These are phyloP conservation scores for Gnomoniopsis sp. DNA, from an alignment of 2,329 filamentous ascomycete genomes.

Conservation along the genomic window DNA sequence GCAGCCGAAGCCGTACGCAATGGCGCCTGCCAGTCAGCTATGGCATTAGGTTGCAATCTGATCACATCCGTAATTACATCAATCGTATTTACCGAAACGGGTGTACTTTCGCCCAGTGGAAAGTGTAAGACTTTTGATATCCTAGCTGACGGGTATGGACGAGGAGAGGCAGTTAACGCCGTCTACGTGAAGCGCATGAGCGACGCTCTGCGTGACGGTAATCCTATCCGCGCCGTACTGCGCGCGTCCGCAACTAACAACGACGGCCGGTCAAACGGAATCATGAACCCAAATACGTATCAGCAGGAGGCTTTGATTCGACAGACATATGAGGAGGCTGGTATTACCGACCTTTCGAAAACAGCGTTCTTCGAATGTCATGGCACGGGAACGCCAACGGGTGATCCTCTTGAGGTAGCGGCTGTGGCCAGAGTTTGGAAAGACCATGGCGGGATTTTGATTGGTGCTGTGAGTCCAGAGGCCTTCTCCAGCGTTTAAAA, in stretches of 20 bases:
- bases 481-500: too few relatives aligned
- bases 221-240: conserved; percentile 40
- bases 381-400: conserved; percentile 30
- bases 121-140: conserved; percentile 36
- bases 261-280: conserved; percentile 40
- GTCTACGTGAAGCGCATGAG: conserved; percentile 44
- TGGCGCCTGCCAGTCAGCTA: too few relatives aligned
- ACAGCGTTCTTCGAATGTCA: conserved; percentile 32
- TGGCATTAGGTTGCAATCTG: too few relatives aligned
- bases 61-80: too few relatives aligned
- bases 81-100: too few relatives aligned
- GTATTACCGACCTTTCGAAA: conserved; percentile 20
- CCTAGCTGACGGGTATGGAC: conserved; percentile 45
- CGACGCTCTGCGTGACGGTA: conserved; percentile 43
- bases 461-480: conserved; percentile 22
- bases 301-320: conserved; percentile 10
- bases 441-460: conserved; percentile 20
- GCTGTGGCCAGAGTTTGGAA: conserved; percentile 31
- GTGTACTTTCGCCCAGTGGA: conserved; percentile 32
- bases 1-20: too few relatives aligned
- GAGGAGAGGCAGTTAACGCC: conserved; percentile 44
- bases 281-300: conserved; percentile 34
- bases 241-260: conserved; percentile 32
- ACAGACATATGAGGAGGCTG: conserved; percentile 24
- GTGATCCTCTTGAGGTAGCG: conserved; percentile 33